These are phyloP conservation scores for Arbutus unedo DNA, from an alignment of 148 eudicot genomes.

Conservation along the genomic window DNA sequence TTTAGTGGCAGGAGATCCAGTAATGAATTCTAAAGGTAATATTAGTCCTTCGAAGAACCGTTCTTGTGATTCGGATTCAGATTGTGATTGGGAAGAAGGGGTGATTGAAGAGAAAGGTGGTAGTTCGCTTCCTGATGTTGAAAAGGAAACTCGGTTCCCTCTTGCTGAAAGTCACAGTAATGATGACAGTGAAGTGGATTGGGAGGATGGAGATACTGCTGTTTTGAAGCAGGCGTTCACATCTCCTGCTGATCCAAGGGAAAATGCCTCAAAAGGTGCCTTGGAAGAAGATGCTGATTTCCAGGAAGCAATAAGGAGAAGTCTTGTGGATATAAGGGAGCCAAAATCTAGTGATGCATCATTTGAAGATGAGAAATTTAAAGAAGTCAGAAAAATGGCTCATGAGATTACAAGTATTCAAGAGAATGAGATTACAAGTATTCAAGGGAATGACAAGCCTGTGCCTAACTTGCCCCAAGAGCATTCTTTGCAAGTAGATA, in stretches of 20 bases:
- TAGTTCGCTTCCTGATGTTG: conserved; percentile 11
- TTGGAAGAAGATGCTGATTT: conserved; percentile 72
- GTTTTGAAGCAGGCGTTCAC: conserved; percentile 26
- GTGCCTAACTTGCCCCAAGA: conserved; percentile 21
- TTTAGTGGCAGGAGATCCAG: conserved; percentile 58
- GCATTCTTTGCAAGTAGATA: conserved; percentile 14
- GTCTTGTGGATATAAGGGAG: conserved; percentile 52
- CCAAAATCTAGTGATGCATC: conserved; percentile 24
- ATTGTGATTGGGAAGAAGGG: conserved; percentile 83
- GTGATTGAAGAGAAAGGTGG: conserved; percentile 29
- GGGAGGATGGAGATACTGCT: conserved; percentile 47
- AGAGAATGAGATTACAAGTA: conserved; percentile 25
- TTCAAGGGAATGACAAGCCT: conserved; percentile 24
- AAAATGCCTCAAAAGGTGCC: conserved; percentile 55
- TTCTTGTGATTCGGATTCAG: conserved; percentile 44
- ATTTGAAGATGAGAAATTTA: conserved; percentile 22
- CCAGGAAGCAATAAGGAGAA: conserved; percentile 80
- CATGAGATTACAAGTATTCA: conserved; percentile 18
- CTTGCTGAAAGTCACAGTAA: conserved; percentile 26
- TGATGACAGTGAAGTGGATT: conserved; percentile 52
- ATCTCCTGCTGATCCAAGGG: conserved; percentile 24
- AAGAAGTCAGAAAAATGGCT: conserved; percentile 11
- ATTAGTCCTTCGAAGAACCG: conserved; percentile 23
- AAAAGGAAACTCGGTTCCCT: conserved; percentile 20
- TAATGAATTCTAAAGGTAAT: conserved; percentile 29